Percentiles rank a stretch among this genome's conserved stretches.
Conservation (phyloP, 768 basidiomycete species). For the Leccinum subgranulosum region DNA sequence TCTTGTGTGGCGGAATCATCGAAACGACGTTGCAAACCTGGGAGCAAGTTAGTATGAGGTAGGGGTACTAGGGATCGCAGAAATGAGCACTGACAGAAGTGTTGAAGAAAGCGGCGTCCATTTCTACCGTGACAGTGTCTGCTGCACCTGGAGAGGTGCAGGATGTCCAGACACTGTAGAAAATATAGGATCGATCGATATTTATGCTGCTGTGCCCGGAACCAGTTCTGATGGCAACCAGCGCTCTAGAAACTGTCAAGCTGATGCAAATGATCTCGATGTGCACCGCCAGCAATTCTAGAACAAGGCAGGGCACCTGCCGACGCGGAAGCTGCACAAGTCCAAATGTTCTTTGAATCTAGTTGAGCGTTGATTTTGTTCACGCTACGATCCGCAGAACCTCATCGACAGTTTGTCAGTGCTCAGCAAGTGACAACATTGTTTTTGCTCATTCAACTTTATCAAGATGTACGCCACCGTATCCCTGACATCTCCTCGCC, state of each 20-base stretch:
- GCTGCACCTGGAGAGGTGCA: not conserved
- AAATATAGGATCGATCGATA: not conserved
- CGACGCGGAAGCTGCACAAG: too few species aligned
- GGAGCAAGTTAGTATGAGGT: not conserved
- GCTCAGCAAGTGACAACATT: too few species aligned
- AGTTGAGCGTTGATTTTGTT: too few species aligned
- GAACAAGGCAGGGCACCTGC: too few species aligned
- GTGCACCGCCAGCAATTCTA: not conserved
- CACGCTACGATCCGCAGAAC: too few species aligned
- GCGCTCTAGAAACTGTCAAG: not conserved
- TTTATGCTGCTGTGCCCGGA: not conserved
- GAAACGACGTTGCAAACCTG: slow-evolving; percentile 71
- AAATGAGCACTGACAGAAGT: slow-evolving; percentile 7
- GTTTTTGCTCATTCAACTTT: too few species aligned
- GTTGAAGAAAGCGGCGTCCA: slow-evolving; percentile 20
- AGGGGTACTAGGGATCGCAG: not conserved
- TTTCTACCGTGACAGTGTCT: not conserved
- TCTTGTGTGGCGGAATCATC: slow-evolving; percentile 59
- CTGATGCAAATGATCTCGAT: not conserved
- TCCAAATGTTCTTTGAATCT: too few species aligned
- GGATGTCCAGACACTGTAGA: not conserved
- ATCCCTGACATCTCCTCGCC: too few species aligned
- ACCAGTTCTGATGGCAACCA: not conserved
- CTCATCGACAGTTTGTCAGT: too few species aligned
- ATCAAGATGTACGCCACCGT: too few species aligned